A percentile compares a stretch with the other conserved stretches of the same genome.
Conservation (phyloP, 2,329 filamentous ascomycete genomes). For the Verticillium nonalfalfae region DNA sequence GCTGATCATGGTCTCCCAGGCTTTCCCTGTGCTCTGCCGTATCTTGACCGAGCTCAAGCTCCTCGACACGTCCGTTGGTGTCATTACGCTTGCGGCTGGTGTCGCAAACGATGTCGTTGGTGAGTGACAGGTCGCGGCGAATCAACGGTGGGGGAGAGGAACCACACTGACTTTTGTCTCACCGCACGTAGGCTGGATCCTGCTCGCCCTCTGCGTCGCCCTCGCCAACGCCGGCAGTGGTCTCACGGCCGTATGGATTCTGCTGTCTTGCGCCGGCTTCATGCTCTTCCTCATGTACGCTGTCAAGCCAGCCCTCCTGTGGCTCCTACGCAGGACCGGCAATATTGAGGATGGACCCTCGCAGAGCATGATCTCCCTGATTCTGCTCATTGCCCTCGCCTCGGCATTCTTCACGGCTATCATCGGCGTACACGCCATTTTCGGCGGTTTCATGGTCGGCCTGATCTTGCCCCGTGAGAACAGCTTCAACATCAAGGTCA, state of each 20-base stretch:
- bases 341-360: slow-evolving; percentile 83
- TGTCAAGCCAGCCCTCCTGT: slow-evolving; percentile 69
- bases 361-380: slow-evolving; percentile 77
- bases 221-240: slow-evolving; percentile 84
- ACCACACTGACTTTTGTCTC: slow-evolving; percentile 38
- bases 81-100: slow-evolving; percentile 83
- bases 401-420: slow-evolving; percentile 84
- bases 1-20: slow-evolving; percentile 18
- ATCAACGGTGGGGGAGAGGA: neutral
- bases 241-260: slow-evolving; percentile 75
- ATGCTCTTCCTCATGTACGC: slow-evolving; percentile 68
- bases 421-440: slow-evolving; percentile 90
- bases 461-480: slow-evolving; percentile 86
- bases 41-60: slow-evolving; percentile 89
- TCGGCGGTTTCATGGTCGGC: slow-evolving; percentile 85
- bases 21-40: slow-evolving; percentile 84
- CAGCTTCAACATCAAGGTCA: slow-evolving; percentile 83
- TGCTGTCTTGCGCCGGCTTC: slow-evolving; percentile 73
- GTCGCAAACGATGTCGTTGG: slow-evolving; percentile 75
- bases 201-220: slow-evolving; percentile 87
- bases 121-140: slow-evolving; percentile 7
- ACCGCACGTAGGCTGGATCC: slow-evolving; percentile 61
- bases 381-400: slow-evolving; percentile 68
- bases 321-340: slow-evolving; percentile 65
- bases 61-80: slow-evolving; percentile 73